These are phyloP conservation scores for Entomortierella beljakovae DNA, from an alignment of 192 early-diverging fungal genomes.

Conservation along the genomic window DNA sequence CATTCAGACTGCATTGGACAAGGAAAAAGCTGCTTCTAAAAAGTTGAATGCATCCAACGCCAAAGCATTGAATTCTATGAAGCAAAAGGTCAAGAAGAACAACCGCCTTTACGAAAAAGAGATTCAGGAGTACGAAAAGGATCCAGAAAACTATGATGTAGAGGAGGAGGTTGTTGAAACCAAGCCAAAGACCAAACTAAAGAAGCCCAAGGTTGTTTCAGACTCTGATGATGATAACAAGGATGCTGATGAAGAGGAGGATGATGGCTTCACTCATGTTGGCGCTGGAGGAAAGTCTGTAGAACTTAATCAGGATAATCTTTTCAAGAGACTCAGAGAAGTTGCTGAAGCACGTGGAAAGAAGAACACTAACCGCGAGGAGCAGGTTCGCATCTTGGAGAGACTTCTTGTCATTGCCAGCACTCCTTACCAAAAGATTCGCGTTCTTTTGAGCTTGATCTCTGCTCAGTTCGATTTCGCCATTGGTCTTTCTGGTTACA, in stretches of 20 bases:
- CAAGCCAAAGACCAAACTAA: slow-evolving; percentile 13
- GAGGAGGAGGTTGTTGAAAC: slow-evolving; percentile 27
- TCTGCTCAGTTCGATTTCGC: slow-evolving; percentile 91
- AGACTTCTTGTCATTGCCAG: slow-evolving; percentile 69
- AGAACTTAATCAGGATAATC: slow-evolving; percentile 75
- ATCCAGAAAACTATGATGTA: slow-evolving; percentile 30
- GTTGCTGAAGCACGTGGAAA: slow-evolving; percentile 89
- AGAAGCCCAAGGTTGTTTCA: slow-evolving; percentile 48
- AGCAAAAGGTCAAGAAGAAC: slow-evolving; percentile 93
- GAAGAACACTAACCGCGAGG: slow-evolving; percentile 92
- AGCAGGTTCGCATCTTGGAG: slow-evolving; percentile 78
- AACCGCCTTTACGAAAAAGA: slow-evolving; percentile 78
- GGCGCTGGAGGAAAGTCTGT: slow-evolving; percentile 75
- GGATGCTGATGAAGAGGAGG: slow-evolving; percentile 62
- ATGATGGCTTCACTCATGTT: slow-evolving; percentile 78
- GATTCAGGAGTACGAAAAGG: slow-evolving; percentile 76
- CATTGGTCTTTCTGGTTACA: slow-evolving; percentile 70
- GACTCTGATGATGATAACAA: slow-evolving; percentile 62
- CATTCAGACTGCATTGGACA: slow-evolving; percentile 68
- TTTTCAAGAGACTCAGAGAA: slow-evolving; percentile 87
- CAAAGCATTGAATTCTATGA: slow-evolving; percentile 90
- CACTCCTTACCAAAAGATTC: slow-evolving; percentile 83
- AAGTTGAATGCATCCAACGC: slow-evolving; percentile 88
- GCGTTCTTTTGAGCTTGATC: slow-evolving; percentile 87
- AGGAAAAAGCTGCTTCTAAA: slow-evolving; percentile 79